Evolutionary conservation across 2,329 filamentous ascomycete genomes (phyloP).

Genomic region (Fragosphaeria purpurea): DNA sequence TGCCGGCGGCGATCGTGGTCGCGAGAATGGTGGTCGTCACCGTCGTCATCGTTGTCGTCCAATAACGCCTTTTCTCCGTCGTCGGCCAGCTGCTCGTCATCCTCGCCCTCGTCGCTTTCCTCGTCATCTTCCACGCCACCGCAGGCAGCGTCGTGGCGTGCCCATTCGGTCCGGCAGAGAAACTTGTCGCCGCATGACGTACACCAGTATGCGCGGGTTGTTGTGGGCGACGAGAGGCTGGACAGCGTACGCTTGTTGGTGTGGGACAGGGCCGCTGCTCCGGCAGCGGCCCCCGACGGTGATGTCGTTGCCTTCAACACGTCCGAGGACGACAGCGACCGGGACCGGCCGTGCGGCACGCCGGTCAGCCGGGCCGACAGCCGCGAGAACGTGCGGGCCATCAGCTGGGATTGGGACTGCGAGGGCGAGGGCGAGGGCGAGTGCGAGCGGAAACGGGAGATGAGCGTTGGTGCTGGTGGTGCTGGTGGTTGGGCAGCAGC

Average conservation of each 20-base stretch:
- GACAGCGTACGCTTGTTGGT: not conserved
- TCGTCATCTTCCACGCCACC: slow-evolving; percentile 41
- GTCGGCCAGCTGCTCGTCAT: no score
- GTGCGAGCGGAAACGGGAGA: not conserved
- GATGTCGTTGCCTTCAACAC: not conserved
- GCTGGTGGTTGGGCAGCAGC: slow-evolving; percentile 22
- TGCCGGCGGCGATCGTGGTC: slow-evolving; percentile 41
- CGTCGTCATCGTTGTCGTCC: not conserved
- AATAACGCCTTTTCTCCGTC: not conserved
- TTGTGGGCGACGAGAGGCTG: slow-evolving; percentile 9
- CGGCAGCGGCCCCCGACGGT: not conserved
- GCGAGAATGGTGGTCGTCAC: slow-evolving; percentile 23
- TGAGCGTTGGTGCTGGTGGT: slow-evolving; percentile 29
- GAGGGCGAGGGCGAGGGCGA: not conserved
- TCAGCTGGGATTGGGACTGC: not conserved
- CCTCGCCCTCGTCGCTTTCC: no score
- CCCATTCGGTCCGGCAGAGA: slow-evolving; percentile 60
- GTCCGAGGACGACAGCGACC: not conserved
- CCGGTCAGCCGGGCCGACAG: not conserved
- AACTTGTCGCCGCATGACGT: slow-evolving; percentile 54
- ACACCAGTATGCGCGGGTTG: slow-evolving; percentile 43
- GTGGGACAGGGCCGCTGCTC: not conserved
- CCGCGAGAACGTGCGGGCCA: no score
- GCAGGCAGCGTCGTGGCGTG: slow-evolving; percentile 55
- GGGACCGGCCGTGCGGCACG: not conserved